These are phyloP conservation scores for Suillus placidus DNA, from an alignment of 768 basidiomycete species.

Conservation along the genomic window DNA sequence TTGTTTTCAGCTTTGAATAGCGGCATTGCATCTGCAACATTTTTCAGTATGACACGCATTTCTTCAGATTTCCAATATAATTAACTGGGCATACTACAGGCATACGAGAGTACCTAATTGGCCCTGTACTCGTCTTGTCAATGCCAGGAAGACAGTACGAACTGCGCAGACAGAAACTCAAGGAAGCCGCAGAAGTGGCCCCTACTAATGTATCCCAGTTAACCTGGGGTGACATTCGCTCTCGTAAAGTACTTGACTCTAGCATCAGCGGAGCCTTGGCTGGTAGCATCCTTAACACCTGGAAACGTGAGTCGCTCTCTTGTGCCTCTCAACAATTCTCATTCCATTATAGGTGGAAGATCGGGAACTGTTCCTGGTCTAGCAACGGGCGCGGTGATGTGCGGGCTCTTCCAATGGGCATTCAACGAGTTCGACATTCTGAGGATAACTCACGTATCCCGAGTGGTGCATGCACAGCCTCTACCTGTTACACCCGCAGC, in stretches of 20 bases:
- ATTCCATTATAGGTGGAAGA: conserved; percentile 54
- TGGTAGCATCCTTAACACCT: conserved; percentile 59
- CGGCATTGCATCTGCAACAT: conserved; percentile 68
- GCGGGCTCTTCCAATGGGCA: conserved; percentile 63
- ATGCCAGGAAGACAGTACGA: conserved; percentile 52
- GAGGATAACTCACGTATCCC: conserved; percentile 60
- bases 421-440: conserved; percentile 70
- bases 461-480: conserved; percentile 23
- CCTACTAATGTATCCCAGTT: conserved; percentile 21
- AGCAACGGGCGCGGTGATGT: conserved; percentile 58
- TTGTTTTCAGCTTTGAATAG: conserved; percentile 71
- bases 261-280: conserved; percentile 71
- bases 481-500: neutral
- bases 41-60: conserved; percentile 64
- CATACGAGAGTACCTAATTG: conserved; percentile 74
- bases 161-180: conserved; percentile 37
- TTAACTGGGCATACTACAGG: conserved; percentile 43
- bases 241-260: conserved; percentile 66
- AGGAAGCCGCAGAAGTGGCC: conserved; percentile 28
- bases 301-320: conserved; percentile 55
- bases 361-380: conserved; percentile 60
- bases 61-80: neutral
- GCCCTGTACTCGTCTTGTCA: conserved; percentile 55
- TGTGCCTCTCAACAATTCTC: conserved; percentile 7
- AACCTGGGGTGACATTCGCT: conserved; percentile 58